Conservation (phyloP, 192 early-diverging fungal species). For the Obelidium mucronatum region DNA sequence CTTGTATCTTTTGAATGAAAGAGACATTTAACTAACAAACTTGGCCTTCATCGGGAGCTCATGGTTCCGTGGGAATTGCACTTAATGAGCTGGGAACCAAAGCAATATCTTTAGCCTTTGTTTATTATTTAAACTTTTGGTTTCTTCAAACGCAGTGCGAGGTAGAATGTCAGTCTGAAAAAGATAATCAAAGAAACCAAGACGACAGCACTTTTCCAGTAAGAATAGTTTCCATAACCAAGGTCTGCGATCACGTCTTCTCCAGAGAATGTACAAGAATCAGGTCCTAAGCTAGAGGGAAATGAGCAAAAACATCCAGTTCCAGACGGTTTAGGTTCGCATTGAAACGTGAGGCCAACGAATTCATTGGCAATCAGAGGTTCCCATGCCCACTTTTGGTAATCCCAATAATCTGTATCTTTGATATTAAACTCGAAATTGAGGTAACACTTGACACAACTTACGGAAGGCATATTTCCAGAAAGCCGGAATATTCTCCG, state of each 20-base stretch:
- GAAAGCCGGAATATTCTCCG: slow-evolving; percentile 28
- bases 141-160: slow-evolving; percentile 10
- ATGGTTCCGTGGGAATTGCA: too few species aligned
- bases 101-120: too few species aligned
- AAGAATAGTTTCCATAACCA: not conserved
- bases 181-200: slow-evolving; percentile 22
- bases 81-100: too few species aligned
- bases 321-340: not conserved
- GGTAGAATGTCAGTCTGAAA: slow-evolving; percentile 12
- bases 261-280: slow-evolving; percentile 29
- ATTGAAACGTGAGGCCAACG: slow-evolving; percentile 11
- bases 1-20: too few species aligned
- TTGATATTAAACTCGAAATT: too few species aligned
- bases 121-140: slow-evolving; percentile 13
- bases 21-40: too few species aligned
- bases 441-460: too few species aligned
- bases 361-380: slow-evolving; percentile 23
- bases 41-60: too few species aligned
- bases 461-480: slow-evolving; percentile 36
- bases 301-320: slow-evolving; percentile 4
- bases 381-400: slow-evolving; percentile 33
- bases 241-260: slow-evolving; percentile 13
- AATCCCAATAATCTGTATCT: slow-evolving; percentile 43
- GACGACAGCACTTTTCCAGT: slow-evolving; percentile 9
- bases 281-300: slow-evolving; percentile 6